Base-by-base conservation (phyloP, 805 yeast genomes). In the Lachancea dasiensis region DNA sequence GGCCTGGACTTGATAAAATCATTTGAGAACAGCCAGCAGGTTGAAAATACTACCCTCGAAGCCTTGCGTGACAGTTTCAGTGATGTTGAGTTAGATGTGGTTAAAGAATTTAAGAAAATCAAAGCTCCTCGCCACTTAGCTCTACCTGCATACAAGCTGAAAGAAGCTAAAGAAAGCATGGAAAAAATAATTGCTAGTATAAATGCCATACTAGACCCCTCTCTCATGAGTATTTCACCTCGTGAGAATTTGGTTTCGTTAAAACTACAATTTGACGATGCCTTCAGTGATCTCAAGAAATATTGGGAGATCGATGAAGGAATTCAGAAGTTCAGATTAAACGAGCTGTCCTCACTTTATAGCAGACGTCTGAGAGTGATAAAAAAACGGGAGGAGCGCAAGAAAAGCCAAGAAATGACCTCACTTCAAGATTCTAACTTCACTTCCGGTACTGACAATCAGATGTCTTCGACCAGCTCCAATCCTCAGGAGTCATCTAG, bases 11-110 rank as follows among this genome's bases (percentile, higher is more conserved):
- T 70, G 7, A 56, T 74, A 27, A 59, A 64, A 48, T 52, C 60
- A 5, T 50, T 77, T 11, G 75, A 74, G 47, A 65, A 61, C 4
- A 55, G 64, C 27, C 60, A 75, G 57, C 43, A 69, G 23, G 63
- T 61, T 5, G 65, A 69, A 58, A 70, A 73, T 1, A 66, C 65
- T 30, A 73, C 73, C 39, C 63, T 77, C 4, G 49, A 54, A 25
- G 64, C 61, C 2, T 45, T 75, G 24, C 61, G 72, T 43, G 53
- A 60, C 18, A 64, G 65, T 27, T 77, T 65, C 49, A 67, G 68
- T 3, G 64, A 62, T 3, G 56, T 64, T 16, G 73, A 68, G 0
- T 51, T 79, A 18, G 74, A 79, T 48, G 75, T 71, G 43, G 74
- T 71, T 23, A 66, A 68, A 38, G 79, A 75, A 48, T 71, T 69